phyloP scores from a whole-genome alignment of 2,329 filamentous ascomycete species.

The Sclerotinia spermophila region DNA sequence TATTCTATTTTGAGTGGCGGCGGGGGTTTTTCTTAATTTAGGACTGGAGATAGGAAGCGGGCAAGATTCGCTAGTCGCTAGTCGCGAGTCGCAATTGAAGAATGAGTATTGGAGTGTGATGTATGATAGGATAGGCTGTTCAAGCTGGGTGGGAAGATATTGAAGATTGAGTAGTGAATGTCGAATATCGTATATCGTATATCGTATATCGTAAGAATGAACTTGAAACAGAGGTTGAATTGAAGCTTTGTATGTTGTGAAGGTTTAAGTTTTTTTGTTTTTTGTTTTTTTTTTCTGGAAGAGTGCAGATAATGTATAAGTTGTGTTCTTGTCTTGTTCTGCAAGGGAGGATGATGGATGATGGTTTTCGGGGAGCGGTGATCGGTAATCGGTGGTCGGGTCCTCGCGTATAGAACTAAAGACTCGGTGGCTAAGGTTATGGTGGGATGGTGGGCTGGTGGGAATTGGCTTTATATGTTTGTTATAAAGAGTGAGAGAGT shows the following conservation, averaged over 20 bases:
- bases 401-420: constrained; percentile 1
- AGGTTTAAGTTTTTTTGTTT: not conserved
- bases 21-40: constrained; percentile 4
- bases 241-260: not conserved
- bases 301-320: not conserved
- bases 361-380: constrained; percentile 10
- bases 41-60: constrained; percentile 10
- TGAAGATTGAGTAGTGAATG: not conserved
- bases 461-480: not conserved
- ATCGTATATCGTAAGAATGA: not conserved
- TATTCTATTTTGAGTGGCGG: constrained; percentile 6
- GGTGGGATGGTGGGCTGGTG: not conserved
- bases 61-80: constrained; percentile 15
- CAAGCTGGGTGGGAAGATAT: not conserved
- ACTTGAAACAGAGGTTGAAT: not conserved
- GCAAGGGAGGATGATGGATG: constrained; percentile 10
- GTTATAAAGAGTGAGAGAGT: not conserved
- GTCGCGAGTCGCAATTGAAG: constrained; percentile 15
- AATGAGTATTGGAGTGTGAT: not conserved
- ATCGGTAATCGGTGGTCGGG: constrained; percentile 13
- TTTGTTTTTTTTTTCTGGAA: no score
- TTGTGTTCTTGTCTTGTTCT: constrained; percentile 1
- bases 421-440: constrained; percentile 2
- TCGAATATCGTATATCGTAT: not conserved
- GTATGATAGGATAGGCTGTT: not conserved